These are phyloP conservation scores for Viola odorata DNA, from an alignment of 345 rosid genomes.

Conservation along the genomic window DNA sequence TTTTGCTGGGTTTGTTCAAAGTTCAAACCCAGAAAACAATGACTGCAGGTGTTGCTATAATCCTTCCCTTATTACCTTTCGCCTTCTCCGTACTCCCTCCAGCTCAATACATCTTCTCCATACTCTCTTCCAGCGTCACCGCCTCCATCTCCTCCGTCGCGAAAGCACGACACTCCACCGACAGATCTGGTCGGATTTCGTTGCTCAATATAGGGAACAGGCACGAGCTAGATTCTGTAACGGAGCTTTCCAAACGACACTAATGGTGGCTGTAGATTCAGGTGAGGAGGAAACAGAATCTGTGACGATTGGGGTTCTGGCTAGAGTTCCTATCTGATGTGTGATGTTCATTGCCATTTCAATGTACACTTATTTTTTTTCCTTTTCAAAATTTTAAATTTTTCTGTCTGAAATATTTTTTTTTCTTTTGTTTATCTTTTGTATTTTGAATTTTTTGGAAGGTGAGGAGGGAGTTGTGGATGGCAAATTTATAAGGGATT, in stretches of 20 bases:
- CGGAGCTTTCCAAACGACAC: conserved; percentile 47
- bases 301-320: conserved; percentile 38
- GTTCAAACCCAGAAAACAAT: too few relatives aligned
- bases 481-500: conserved; percentile 26
- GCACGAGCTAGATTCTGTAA: conserved; percentile 48
- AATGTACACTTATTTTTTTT: neutral
- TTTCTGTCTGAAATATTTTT: neutral
- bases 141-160: conserved; percentile 27
- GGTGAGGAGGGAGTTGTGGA: neutral
- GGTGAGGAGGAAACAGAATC: neutral
- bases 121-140: conserved; percentile 13
- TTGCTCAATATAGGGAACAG: conserved; percentile 39
- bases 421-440: neutral
- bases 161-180: conserved; percentile 59
- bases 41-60: too few relatives aligned
- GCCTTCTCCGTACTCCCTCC: conserved; percentile 23
- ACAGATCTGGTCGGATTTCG: conserved; percentile 50
- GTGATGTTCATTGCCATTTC: conserved; percentile 66
- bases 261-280: conserved; percentile 37
- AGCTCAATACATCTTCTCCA: conserved; percentile 27
- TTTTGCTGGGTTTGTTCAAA: too few relatives aligned
- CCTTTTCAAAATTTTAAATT: neutral
- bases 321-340: conserved; percentile 63
- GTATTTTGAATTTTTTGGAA: neutral
- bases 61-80: conserved; percentile 36